These are phyloP conservation scores for Mariannaea elegans DNA, from an alignment of 2,329 filamentous ascomycete species.

Conservation along the genomic window DNA sequence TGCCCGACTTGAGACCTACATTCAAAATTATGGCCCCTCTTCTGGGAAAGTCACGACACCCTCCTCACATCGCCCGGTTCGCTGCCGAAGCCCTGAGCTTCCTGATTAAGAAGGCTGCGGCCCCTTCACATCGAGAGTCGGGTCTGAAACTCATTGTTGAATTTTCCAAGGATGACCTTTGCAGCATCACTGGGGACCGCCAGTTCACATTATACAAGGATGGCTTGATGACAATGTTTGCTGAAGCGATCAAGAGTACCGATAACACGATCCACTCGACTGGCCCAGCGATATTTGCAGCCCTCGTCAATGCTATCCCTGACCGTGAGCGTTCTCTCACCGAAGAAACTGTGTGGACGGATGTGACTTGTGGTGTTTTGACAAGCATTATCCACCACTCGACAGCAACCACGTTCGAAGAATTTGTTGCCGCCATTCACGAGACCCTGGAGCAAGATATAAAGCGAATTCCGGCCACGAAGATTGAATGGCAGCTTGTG, in stretches of 20 bases:
- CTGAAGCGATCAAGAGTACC: conserved; percentile 78
- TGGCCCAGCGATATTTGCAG: conserved; percentile 61
- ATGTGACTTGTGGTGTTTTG: conserved; percentile 78
- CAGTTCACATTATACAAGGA: conserved; percentile 79
- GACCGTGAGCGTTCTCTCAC: conserved; percentile 59
- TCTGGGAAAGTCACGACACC: conserved; percentile 83
- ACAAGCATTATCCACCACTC: conserved; percentile 87
- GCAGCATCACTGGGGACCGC: conserved; percentile 59
- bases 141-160: conserved; percentile 76
- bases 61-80: conserved; percentile 88
- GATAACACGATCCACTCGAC: conserved; percentile 68
- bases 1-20: conserved; percentile 85
- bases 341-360: conserved; percentile 62
- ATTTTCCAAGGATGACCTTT: conserved; percentile 76
- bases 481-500: conserved; percentile 50
- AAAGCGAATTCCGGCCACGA: conserved; percentile 37
- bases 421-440: conserved; percentile 70
- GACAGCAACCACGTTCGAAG: conserved; percentile 75
- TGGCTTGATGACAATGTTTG: conserved; percentile 91
- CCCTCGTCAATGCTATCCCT: conserved; percentile 61
- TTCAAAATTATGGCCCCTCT: conserved; percentile 85
- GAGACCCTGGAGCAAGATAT: conserved; percentile 55
- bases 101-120: conserved; percentile 86
- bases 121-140: conserved; percentile 77
- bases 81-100: conserved; percentile 96